Evolutionary conservation across 2,329 filamentous ascomycete genomes (phyloP), one percentile per base, ranked within the genome.

Genomic region (Trichophyton equinum): DNA sequence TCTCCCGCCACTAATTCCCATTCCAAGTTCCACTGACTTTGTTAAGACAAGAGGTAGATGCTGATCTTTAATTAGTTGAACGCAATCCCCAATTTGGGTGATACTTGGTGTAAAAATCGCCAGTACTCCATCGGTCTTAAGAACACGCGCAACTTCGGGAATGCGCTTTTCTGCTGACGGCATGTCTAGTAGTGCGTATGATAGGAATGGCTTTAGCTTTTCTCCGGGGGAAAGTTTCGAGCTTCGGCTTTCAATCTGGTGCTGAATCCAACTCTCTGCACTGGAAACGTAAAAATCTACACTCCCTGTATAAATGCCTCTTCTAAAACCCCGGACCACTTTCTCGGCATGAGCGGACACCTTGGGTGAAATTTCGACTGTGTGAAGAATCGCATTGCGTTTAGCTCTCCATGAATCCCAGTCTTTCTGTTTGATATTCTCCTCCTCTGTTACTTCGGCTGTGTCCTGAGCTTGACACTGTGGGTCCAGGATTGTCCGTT

Each of bases 91-190:
- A 60, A 92, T 86, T 71, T 92, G 89, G 8, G 88, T 91, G 62
- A 94, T 84, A 66, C 84, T 89, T 0, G 89, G 89, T 65, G 84
- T 85, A 74, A 91, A 94, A 1, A 90, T 78, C 13, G 87, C 77
- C 36, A 92, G 75, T 7, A 82, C 75, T 0, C 85, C 88, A 67
- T 87, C 82, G 1, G 81, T 78, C 44, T 81, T 81, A 59, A 94
- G 73, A 13, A 84, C 82, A 1, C 72, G 72, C 0, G 74, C 70
- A 20, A 78, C 74, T 64, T 77, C 73, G 1, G 74, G 68, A 44
- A 79, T 76, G 51, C 74, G 78, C 9, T 70, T 65, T 59, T 88
- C 77, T 1, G 85, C 80, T 33, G 78, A 79, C 0, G 89, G 88
- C 62, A 94, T 79, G 69, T 94, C 89, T 20, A 94, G 78, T 63